These are phyloP conservation scores for Filobasidium wieringae DNA, from an alignment of 768 basidiomycete species.

Conservation along the genomic window DNA sequence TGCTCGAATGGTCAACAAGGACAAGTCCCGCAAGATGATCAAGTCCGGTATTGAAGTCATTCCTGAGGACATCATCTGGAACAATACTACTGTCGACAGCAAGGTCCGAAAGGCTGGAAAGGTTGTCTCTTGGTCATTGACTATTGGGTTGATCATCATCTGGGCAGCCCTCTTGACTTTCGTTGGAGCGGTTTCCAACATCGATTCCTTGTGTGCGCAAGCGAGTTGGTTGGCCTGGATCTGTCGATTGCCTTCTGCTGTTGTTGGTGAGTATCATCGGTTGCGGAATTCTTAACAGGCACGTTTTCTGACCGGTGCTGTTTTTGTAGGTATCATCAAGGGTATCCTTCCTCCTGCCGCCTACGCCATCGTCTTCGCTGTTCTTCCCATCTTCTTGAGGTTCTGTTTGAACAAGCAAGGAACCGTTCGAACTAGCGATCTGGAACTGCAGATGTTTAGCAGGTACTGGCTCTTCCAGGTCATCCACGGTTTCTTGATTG, in stretches of 20 bases:
- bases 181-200: constrained; percentile 37
- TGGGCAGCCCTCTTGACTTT: constrained; percentile 36
- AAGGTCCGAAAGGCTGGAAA: constrained; percentile 29
- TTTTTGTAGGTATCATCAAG: constrained; percentile 30
- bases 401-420: constrained; percentile 32
- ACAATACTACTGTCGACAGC: constrained; percentile 35
- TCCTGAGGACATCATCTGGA: constrained; percentile 39
- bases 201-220: constrained; percentile 30
- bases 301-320: not conserved
- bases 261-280: constrained; percentile 13
- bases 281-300: not conserved
- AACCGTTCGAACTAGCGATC: constrained; percentile 32
- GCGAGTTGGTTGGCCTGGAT: constrained; percentile 36
- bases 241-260: constrained; percentile 24
- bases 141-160: constrained; percentile 37
- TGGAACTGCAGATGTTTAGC: constrained; percentile 36
- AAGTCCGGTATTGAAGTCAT: constrained; percentile 34
- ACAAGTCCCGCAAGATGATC: constrained; percentile 27
- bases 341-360: constrained; percentile 38
- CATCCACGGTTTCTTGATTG: constrained; percentile 40
- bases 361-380: constrained; percentile 38
- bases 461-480: constrained; percentile 39
- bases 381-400: constrained; percentile 36
- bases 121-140: constrained; percentile 33
- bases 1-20: constrained; percentile 28